phyloP scores from a whole-genome alignment of 345 rosid species.

The Rhodamnia rubescens region DNA sequence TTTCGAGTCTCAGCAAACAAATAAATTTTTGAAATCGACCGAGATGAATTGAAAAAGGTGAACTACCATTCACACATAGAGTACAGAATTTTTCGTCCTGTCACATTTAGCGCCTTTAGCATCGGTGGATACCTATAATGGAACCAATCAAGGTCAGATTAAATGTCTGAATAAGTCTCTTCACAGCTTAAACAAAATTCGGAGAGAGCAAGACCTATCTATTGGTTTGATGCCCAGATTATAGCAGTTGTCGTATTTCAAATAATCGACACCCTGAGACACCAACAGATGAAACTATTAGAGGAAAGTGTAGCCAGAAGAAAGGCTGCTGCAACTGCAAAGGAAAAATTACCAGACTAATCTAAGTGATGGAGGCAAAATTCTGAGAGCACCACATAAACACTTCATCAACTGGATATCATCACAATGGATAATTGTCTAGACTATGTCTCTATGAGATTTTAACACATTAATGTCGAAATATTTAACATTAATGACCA shows the following conservation, averaged over 20 bases:
- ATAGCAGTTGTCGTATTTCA: conserved; percentile 94
- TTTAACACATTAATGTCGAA: background rate
- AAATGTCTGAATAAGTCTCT: background rate
- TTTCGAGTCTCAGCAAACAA: background rate
- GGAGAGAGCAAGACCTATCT: conserved; percentile 39
- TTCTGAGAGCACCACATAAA: background rate
- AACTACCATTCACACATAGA: conserved; percentile 92
- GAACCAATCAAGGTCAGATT: conserved; percentile 1
- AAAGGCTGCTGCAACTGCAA: background rate
- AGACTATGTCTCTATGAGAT: background rate
- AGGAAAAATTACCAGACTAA: background rate
- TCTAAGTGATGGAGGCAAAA: background rate
- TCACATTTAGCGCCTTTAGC: conserved; percentile 76
- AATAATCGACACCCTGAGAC: conserved; percentile 81
- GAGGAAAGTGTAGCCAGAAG: background rate
- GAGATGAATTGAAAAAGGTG: background rate
- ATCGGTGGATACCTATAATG: conserved; percentile 85
- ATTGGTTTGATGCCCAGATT: conserved; percentile 74
- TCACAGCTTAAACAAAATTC: conserved; percentile 1
- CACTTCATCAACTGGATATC: background rate
- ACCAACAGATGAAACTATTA: background rate
- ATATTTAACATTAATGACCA: background rate
- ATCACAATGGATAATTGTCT: background rate
- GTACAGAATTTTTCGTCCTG: conserved; percentile 65
- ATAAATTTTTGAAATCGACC: background rate